Conservation (phyloP, 306 rosid genomes). For the Erythrophleum fordii region DNA sequence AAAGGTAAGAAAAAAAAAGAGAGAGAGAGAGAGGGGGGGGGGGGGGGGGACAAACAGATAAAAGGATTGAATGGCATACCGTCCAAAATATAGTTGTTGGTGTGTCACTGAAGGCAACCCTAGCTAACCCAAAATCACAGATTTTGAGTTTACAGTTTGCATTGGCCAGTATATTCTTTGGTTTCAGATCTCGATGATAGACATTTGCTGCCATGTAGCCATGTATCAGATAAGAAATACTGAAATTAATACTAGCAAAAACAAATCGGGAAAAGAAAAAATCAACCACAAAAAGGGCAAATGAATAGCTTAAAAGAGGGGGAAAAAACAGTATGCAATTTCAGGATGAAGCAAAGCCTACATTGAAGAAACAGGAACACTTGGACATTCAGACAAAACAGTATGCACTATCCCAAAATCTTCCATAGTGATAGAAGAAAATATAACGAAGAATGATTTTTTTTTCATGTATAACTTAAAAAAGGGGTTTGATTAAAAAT, state of each 20-base stretch:
- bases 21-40: neutral
- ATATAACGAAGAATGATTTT: neutral
- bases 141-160: conserved; percentile 97
- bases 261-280: neutral
- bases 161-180: conserved; percentile 95
- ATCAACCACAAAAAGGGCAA: neutral
- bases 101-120: conserved; percentile 95
- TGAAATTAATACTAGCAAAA: conserved; percentile 13
- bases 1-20: neutral
- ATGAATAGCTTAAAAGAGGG: neutral
- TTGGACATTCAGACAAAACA: neutral
- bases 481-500: neutral
- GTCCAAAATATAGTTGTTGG: conserved; percentile 97
- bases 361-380: neutral
- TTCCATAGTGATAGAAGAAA: neutral
- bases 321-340: neutral
- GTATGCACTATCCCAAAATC: conserved; percentile 16
- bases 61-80: conserved; percentile 52
- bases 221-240: conserved; percentile 25
- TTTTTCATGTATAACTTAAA: neutral
- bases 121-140: conserved; percentile 96
- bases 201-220: conserved; percentile 76
- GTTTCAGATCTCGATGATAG: conserved; percentile 94
- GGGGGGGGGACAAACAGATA: neutral
- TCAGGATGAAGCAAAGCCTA: neutral